phyloP scores from a whole-genome alignment of 441 rosid species.

The Bruguiera hainesii region DNA sequence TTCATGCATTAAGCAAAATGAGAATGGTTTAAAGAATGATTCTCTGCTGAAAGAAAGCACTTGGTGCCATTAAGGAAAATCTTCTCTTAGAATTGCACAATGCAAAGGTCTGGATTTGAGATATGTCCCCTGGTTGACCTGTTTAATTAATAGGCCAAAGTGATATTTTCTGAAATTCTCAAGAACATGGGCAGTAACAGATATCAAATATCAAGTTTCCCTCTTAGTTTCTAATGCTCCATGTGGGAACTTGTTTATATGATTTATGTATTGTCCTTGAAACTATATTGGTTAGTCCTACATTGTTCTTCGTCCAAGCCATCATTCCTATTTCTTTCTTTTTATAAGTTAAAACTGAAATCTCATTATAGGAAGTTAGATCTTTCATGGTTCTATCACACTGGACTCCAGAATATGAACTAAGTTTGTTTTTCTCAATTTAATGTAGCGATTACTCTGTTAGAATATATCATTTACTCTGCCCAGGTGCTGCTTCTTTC shows the following conservation, averaged over 20 bases:
- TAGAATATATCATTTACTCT: neutral
- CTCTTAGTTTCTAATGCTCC: no score
- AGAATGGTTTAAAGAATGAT: neutral
- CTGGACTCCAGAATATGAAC: neutral
- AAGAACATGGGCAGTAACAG: no score
- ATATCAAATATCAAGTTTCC: no score
- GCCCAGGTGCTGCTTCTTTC: neutral
- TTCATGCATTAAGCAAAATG: neutral
- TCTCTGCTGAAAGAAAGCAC: neutral
- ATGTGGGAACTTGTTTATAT: no score
- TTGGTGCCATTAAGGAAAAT: neutral
- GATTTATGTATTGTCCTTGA: no score
- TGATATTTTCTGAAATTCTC: no score
- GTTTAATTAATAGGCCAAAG: no score
- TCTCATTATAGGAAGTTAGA: neutral
- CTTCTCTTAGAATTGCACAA: slow-evolving; percentile 1
- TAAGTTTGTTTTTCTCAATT: neutral
- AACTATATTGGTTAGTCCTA: no score
- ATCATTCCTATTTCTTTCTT: neutral
- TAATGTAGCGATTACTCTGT: neutral
- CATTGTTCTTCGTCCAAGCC: no score
- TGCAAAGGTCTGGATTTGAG: neutral
- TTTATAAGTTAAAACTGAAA: neutral
- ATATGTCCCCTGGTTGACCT: no score
- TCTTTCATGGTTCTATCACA: neutral